These are phyloP conservation scores for Pichia sp. DNA, from an alignment of 1,139 yeast species.

Conservation along the genomic window DNA sequence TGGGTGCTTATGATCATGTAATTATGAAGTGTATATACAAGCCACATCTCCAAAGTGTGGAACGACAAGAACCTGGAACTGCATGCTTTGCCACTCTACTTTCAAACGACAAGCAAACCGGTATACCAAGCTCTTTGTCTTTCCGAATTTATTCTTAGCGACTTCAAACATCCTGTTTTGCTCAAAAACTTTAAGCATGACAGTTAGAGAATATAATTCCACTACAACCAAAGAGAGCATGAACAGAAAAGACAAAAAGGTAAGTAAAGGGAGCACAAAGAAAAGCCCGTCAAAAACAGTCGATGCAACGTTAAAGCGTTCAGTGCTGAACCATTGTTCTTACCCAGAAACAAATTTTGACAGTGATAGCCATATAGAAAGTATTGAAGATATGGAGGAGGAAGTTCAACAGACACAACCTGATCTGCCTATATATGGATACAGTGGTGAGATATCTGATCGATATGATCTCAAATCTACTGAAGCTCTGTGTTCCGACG, in stretches of 20 bases:
- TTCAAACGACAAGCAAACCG: neutral
- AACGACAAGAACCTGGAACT: neutral
- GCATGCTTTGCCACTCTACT: neutral
- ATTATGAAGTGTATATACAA: neutral
- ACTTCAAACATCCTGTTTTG: neutral
- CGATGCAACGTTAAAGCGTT: neutral
- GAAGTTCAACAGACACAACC: neutral
- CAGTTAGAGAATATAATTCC: neutral
- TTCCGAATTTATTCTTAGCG: neutral
- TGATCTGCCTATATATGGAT: neutral
- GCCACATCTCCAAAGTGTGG: neutral
- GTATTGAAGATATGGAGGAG: neutral
- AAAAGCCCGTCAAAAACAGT: neutral
- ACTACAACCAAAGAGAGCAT: neutral
- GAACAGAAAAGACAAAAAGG: neutral
- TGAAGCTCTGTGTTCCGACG: neutral
- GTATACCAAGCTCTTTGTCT: neutral
- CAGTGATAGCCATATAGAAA: neutral
- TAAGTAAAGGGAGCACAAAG: neutral
- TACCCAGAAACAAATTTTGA: conserved; percentile 13
- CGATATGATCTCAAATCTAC: conserved; percentile 2
- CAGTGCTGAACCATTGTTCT: conserved; percentile 9
- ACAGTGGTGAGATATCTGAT: neutral
- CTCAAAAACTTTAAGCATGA: neutral
- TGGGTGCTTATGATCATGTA: neutral